Evolutionary conservation across 441 rosid species (phyloP).

Genomic region (Erodium moschatum): DNA sequence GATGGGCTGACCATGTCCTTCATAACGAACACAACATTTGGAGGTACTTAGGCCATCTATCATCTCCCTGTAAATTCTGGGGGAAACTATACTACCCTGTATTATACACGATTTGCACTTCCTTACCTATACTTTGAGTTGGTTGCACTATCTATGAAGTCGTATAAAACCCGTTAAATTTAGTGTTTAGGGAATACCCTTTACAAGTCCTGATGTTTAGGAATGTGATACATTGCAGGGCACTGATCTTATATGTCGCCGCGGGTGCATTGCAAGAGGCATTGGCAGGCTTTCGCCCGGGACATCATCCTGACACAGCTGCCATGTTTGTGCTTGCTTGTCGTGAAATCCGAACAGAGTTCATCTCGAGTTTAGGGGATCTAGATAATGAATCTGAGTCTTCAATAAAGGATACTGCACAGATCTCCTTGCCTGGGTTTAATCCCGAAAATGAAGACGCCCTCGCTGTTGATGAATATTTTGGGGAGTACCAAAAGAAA

Average conservation of each 20-base stretch:
- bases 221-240: conserved; percentile 41
- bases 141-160: too few species aligned
- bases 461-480: conserved; percentile 69
- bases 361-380: conserved; percentile 29
- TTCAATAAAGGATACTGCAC: conserved; percentile 23
- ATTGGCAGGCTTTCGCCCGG: conserved; percentile 69
- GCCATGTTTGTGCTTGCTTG: conserved; percentile 92
- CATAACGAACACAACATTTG: conserved; percentile 73
- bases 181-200: too few species aligned
- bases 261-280: conserved; percentile 91
- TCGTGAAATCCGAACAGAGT: conserved; percentile 55
- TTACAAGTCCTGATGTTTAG: conserved; percentile 8
- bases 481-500: conserved; percentile 83
- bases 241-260: conserved; percentile 76
- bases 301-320: conserved; percentile 81
- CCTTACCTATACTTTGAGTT: too few species aligned
- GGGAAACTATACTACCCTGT: too few species aligned
- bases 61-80: not conserved
- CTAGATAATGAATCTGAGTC: conserved; percentile 38
- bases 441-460: conserved; percentile 68
- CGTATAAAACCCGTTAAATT: too few species aligned
- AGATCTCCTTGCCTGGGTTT: conserved; percentile 48
- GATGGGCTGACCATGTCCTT: conserved; percentile 89
- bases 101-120: too few species aligned
- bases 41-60: conserved; percentile 45